Conservation (phyloP, 257 asterid species). For the Scutellaria minor region DNA sequence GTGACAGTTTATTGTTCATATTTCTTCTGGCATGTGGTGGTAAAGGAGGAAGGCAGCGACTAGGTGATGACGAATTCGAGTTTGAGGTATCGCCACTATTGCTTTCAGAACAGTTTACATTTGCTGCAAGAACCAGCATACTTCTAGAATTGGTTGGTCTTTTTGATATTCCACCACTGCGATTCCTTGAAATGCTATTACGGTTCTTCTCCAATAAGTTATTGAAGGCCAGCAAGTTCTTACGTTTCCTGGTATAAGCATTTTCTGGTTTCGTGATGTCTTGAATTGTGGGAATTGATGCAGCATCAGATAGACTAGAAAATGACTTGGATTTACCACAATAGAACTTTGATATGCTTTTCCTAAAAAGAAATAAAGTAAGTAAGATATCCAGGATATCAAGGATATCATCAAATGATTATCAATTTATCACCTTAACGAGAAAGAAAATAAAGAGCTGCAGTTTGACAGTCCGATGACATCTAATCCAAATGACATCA, state of each 20-base stretch:
- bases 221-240: conserved; percentile 64
- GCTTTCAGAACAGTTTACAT: conserved; percentile 51
- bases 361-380: conserved; percentile 37
- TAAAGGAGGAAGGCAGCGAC: conserved; percentile 68
- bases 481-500: conserved; percentile 2
- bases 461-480: conserved; percentile 3
- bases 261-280: conserved; percentile 72
- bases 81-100: conserved; percentile 57
- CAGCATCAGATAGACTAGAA: conserved; percentile 70
- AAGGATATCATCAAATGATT: conserved; percentile 26
- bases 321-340: conserved; percentile 56
- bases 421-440: not conserved
- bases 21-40: conserved; percentile 68
- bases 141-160: conserved; percentile 63
- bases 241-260: conserved; percentile 69
- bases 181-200: conserved; percentile 40
- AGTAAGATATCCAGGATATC: not conserved
- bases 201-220: conserved; percentile 60
- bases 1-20: conserved; percentile 39
- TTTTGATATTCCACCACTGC: conserved; percentile 56
- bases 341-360: conserved; percentile 51
- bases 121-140: conserved; percentile 52
- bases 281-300: conserved; percentile 52
- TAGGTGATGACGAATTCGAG: conserved; percentile 59
- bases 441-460: conserved; percentile 10